Evolutionary conservation across 768 basidiomycete genomes (phyloP).

Genomic region (Crassisporium funariophilum): DNA sequence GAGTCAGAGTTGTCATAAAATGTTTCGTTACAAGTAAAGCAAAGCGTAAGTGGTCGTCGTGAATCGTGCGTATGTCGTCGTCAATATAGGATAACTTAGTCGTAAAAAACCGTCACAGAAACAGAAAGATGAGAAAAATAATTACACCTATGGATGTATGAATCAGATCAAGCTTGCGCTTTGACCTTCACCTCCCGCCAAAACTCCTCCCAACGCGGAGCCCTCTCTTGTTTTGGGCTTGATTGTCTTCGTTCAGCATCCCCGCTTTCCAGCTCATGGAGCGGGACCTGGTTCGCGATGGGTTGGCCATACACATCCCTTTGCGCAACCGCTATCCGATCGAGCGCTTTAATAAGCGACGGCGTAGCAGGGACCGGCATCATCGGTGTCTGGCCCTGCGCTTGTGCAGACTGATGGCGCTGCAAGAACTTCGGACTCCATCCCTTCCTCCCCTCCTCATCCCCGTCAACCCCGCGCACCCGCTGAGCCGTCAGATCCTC

Average conservation of each 20-base stretch:
- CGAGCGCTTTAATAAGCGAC: conserved; percentile 63
- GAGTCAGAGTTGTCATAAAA: too few species aligned
- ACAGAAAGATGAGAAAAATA: too few species aligned
- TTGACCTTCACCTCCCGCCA: conserved; percentile 36
- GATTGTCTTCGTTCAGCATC: not conserved
- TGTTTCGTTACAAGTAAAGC: too few species aligned
- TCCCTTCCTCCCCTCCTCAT: conserved; percentile 15
- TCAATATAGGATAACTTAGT: too few species aligned
- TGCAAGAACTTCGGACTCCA: conserved; percentile 58
- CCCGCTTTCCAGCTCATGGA: conserved; percentile 3
- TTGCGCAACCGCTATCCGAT: conserved; percentile 59
- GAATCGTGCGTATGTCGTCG: too few species aligned
- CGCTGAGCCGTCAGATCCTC: conserved; percentile 36
- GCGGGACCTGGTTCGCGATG: conserved; percentile 1
- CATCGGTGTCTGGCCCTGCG: conserved; percentile 1
- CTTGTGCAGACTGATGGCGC: conserved; percentile 30
- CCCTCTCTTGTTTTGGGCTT: conserved; percentile 12
- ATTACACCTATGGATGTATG: too few species aligned
- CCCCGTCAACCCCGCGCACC: conserved; percentile 13
- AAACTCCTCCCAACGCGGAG: conserved; percentile 37
- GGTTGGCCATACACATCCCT: conserved; percentile 43
- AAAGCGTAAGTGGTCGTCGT: too few species aligned
- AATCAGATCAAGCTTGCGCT: too few species aligned
- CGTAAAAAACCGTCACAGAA: too few species aligned
- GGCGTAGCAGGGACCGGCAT: conserved; percentile 61